Evolutionary conservation across 2,329 filamentous ascomycete species (phyloP).

Genomic region (Trichophyton mentagrophytes): DNA sequence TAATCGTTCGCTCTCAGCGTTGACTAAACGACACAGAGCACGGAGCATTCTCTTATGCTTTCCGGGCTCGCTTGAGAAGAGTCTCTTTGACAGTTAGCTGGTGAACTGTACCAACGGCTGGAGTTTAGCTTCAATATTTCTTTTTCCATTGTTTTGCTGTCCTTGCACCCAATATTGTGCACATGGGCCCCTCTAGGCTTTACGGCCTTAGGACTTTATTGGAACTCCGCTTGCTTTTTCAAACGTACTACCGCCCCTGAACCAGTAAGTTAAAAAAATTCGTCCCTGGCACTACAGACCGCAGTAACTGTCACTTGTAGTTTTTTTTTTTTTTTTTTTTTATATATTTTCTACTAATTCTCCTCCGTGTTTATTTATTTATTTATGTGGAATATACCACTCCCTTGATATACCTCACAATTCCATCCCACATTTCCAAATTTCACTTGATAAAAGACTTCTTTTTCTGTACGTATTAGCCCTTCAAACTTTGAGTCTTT

Average conservation of each 20-base stretch:
- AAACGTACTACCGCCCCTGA: neutral
- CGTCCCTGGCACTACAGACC: no score
- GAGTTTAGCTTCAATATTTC: neutral
- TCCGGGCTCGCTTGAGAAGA: neutral
- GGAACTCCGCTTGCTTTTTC: neutral
- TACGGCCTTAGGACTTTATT: neutral
- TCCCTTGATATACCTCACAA: no score
- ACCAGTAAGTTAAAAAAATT: no score
- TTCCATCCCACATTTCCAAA: no score
- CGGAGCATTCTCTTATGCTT: neutral
- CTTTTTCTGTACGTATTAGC: neutral
- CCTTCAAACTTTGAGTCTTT: neutral
- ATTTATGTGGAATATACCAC: no score
- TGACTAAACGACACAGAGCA: no score
- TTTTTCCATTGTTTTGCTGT: neutral
- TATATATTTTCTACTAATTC: no score
- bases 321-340: no score
- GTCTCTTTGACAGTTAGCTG: neutral
- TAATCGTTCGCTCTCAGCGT: no score
- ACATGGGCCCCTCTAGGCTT: neutral
- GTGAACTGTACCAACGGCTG: neutral
- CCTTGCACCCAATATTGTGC: neutral
- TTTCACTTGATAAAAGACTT: neutral
- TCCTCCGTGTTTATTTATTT: no score
- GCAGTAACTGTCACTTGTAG: no score